Evolutionary conservation across 2,329 filamentous ascomycete genomes (phyloP).

Genomic region (Colletotrichum caudatum): DNA sequence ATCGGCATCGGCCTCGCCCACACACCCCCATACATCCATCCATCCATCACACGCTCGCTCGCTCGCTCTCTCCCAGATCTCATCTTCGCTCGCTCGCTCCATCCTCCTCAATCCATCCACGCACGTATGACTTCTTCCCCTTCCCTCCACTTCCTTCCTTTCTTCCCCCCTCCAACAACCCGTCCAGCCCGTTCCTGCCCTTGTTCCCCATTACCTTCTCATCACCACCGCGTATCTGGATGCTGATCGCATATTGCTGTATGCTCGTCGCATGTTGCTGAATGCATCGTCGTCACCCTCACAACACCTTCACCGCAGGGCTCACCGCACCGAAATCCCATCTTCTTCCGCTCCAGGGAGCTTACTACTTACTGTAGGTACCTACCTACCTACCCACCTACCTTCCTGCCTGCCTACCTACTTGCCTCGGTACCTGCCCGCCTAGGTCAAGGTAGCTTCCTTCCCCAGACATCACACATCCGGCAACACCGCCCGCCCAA

Average conservation of each 20-base stretch:
- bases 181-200: background rate
- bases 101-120: background rate
- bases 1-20: conserved; percentile 20
- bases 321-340: background rate
- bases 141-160: background rate
- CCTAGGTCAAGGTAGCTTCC: background rate
- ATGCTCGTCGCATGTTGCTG: too few species aligned
- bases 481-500: conserved; percentile 5
- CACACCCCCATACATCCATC: conserved; percentile 1
- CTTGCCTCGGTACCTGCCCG: too few species aligned
- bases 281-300: conserved; percentile 4
- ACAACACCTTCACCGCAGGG: conserved; percentile 4
- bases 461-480: conserved; percentile 1
- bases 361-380: too few species aligned
- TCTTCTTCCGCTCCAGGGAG: background rate
- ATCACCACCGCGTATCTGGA: background rate
- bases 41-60: conserved; percentile 3
- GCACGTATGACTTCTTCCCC: background rate
- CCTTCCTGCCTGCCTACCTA: too few species aligned
- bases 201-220: background rate
- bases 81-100: conserved; percentile 4
- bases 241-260: too few species aligned
- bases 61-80: background rate
- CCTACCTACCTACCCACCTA: too few species aligned
- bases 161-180: background rate